phyloP scores from a whole-genome alignment of 495 filamentous ascomycete species.

The Tuber borchii region DNA sequence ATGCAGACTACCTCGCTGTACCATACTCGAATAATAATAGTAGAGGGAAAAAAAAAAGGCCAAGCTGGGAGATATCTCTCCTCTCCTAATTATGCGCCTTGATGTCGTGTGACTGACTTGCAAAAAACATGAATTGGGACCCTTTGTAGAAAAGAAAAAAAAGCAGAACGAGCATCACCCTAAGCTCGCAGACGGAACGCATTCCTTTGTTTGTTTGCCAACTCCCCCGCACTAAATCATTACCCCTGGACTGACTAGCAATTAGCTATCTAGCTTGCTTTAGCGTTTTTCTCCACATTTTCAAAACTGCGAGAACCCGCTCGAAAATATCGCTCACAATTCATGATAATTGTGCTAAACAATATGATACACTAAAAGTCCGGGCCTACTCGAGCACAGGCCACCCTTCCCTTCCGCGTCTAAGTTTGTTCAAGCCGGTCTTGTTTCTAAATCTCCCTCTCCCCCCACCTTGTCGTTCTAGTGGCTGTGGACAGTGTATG shows the following conservation, averaged over 20 bases:
- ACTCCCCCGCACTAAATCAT: background rate
- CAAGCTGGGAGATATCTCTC: background rate
- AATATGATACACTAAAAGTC: background rate
- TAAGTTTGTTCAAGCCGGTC: background rate
- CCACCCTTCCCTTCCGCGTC: background rate
- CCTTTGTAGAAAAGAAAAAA: background rate
- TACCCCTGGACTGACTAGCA: background rate
- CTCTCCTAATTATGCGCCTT: background rate
- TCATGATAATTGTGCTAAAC: background rate
- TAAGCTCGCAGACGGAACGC: background rate
- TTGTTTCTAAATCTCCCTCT: background rate
- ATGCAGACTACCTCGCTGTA: background rate
- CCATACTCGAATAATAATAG: background rate
- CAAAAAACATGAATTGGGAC: background rate
- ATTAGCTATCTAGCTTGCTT: background rate
- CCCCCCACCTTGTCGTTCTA: background rate
- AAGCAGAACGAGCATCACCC: background rate
- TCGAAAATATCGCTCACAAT: background rate
- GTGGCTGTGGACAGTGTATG: background rate
- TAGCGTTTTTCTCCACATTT: background rate
- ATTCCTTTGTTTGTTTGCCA: background rate
- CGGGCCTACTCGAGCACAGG: background rate
- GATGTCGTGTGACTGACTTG: background rate
- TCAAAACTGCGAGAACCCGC: conserved; percentile 1
- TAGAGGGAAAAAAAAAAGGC: background rate